Percentiles rank a stretch among this genome's conserved stretches.
Evolutionary conservation across 352 stramenopile species (phyloP).

Genomic region (Globisporangium splendens): DNA sequence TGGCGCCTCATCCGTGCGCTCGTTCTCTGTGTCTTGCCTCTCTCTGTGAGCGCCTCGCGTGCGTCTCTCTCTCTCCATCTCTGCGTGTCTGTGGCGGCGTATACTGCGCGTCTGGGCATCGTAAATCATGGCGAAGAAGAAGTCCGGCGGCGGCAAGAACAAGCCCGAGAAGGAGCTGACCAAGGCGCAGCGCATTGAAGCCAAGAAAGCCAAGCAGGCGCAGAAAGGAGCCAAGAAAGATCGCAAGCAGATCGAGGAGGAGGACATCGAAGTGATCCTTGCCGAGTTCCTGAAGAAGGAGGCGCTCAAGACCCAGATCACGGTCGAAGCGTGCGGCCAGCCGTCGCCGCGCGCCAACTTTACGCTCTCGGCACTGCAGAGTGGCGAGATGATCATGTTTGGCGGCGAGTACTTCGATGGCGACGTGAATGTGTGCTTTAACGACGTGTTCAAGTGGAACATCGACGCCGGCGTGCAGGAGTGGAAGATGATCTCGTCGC

Average conservation of each 20-base stretch:
- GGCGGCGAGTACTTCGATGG: constrained; percentile 98
- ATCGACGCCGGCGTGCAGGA: constrained; percentile 54
- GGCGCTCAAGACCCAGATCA: constrained; percentile 60
- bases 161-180: constrained; percentile 66
- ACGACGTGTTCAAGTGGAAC: constrained; percentile 95
- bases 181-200: constrained; percentile 72
- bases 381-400: constrained; percentile 90
- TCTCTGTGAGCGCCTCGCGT: background rate
- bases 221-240: constrained; percentile 78
- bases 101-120: background rate
- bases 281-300: constrained; percentile 81
- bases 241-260: constrained; percentile 68
- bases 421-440: constrained; percentile 94
- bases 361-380: constrained; percentile 64
- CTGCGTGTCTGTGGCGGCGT: background rate
- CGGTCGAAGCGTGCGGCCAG: constrained; percentile 44
- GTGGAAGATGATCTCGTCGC: constrained; percentile 89
- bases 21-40: too few species aligned
- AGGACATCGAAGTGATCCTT: constrained; percentile 80
- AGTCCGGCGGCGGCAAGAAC: constrained; percentile 36
- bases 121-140: constrained; percentile 64
- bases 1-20: too few species aligned
- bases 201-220: constrained; percentile 82
- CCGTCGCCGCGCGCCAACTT: constrained; percentile 78
- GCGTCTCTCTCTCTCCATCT: background rate